Base-by-base conservation (phyloP, 2,329 filamentous ascomycete genomes). In the Neodidymelliopsis sp. region DNA sequence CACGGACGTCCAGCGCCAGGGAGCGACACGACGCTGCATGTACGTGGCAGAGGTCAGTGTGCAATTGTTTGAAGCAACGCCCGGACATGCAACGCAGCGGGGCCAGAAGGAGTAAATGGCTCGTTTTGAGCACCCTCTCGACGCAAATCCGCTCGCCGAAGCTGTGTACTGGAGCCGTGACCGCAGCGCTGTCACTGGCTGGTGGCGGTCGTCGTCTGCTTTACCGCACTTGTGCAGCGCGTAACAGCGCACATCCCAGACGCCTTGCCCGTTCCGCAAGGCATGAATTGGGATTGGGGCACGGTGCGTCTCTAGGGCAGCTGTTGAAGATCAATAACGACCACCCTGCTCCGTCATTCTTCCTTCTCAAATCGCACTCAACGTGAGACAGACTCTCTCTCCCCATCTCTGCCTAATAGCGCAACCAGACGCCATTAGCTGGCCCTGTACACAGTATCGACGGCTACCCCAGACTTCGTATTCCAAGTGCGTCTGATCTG, bases 221-320 rank as follows among this genome's bases (percentile, higher is more conserved):
- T 22, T 19, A 30, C 19, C 20, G 33, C 16, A 33, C 20, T 27
- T 27, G 41, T 37, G 27, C 42, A 36, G 42, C 25, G 27, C 28
- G 10, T 35, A n/a, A 16, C 39, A 24, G 39, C 28, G 24, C 23
- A 34, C 8, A 31, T 44, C 40, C 40, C 15, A 34, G 39, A 30
- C 47, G 47, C 47, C 47, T 24, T 50, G 30, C 47, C 47, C 47
- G 35, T 31, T 40, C 42, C n/a, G 41, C 47, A 36, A 13, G 25
- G 30, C 30, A 36, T 40, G 47, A 35, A 43, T 25, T 34, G 34
- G 47, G 47, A 43, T 25, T 34, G 34, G 47, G 47, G 39, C 47
- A 50, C 40, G 40, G 47, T 35, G 36, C 40, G 30, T 45, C 24
- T 50, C 36, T 45, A 40, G 40, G 47, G 40, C 35, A 35, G 40